Evolutionary conservation across 1,139 yeast species (phyloP).

Genomic region (Yamadazyma buinensis): DNA sequence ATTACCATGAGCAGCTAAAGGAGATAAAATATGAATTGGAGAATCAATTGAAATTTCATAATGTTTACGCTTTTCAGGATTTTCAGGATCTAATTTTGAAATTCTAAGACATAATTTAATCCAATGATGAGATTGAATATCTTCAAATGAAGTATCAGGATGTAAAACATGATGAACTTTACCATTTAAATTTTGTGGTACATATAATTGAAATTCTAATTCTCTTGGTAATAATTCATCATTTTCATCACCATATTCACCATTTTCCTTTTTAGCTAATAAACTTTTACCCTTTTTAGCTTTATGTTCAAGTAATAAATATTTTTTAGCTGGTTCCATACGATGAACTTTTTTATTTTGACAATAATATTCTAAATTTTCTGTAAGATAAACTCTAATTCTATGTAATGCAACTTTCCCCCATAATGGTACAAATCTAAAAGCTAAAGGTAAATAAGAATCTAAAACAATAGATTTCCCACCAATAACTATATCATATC

Average conservation of each 20-base stretch:
- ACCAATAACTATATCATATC: constrained; percentile 85
- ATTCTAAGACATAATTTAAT: constrained; percentile 79
- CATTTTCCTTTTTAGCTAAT: constrained; percentile 29
- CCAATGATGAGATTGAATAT: constrained; percentile 91
- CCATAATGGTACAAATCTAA: constrained; percentile 72
- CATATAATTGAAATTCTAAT: constrained; percentile 76
- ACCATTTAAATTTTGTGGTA: constrained; percentile 61
- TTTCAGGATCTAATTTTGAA: constrained; percentile 57
- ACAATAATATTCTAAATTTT: constrained; percentile 86
- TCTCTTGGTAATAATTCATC: constrained; percentile 52
- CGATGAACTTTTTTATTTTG: constrained; percentile 83
- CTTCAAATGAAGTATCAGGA: constrained; percentile 76
- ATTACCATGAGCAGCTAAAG: constrained; percentile 67
- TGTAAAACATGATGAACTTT: constrained; percentile 48
- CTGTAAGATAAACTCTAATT: constrained; percentile 79
- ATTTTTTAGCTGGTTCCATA: constrained; percentile 84
- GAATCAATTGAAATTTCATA: constrained; percentile 91
- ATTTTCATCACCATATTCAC: constrained; percentile 25
- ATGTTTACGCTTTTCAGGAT: constrained; percentile 66
- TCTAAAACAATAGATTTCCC: constrained; percentile 85
- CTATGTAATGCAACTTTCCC: constrained; percentile 87
- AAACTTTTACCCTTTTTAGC: constrained; percentile 53
- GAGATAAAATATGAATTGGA: constrained; percentile 74
- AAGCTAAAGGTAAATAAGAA: constrained; percentile 77
- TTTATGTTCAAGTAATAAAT: constrained; percentile 72